Evolutionary conservation across 1,284 basidiomycete species (phyloP).

Genomic region (Chondrostereum purpureum): DNA sequence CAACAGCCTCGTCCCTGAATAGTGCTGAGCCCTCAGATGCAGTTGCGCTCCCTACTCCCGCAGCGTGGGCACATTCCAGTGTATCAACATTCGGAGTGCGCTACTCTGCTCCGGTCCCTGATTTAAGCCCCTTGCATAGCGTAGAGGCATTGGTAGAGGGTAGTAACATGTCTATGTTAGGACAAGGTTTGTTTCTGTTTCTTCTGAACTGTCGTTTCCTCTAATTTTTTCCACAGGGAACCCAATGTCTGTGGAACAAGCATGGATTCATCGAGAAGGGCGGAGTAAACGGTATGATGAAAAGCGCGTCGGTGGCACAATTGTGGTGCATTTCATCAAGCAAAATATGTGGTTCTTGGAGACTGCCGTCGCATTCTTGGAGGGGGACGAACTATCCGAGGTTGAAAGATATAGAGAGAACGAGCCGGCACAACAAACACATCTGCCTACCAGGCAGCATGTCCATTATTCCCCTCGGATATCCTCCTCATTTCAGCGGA

Average conservation of each 20-base stretch:
- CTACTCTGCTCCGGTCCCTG: conserved; percentile 69
- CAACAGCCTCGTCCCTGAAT: conserved; percentile 17
- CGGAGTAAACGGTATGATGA: conserved; percentile 59
- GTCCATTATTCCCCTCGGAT: neutral
- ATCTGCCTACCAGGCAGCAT: no score
- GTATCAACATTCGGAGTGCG: conserved; percentile 80
- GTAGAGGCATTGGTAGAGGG: conserved; percentile 94
- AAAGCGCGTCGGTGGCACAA: conserved; percentile 81
- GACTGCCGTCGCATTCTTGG: conserved; percentile 82
- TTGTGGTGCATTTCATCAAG: conserved; percentile 97
- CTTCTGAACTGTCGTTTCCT: conserved; percentile 4
- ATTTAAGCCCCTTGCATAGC: conserved; percentile 66
- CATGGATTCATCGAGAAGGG: conserved; percentile 70
- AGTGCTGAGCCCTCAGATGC: conserved; percentile 8
- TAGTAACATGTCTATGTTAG: conserved; percentile 67
- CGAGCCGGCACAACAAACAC: neutral
- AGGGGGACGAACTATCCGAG: conserved; percentile 49
- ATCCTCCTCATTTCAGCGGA: neutral
- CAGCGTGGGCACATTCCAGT: conserved; percentile 72
- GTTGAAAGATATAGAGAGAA: neutral
- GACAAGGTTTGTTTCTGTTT: conserved; percentile 40
- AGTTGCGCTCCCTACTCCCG: conserved; percentile 33
- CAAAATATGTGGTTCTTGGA: conserved; percentile 95
- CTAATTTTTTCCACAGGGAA: conserved; percentile 33
- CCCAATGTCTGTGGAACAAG: conserved; percentile 48